Evolutionary conservation across 192 early-diverging fungal genomes (phyloP), one percentile per base, ranked within the genome.

Genomic region (Coemansia sp.): DNA sequence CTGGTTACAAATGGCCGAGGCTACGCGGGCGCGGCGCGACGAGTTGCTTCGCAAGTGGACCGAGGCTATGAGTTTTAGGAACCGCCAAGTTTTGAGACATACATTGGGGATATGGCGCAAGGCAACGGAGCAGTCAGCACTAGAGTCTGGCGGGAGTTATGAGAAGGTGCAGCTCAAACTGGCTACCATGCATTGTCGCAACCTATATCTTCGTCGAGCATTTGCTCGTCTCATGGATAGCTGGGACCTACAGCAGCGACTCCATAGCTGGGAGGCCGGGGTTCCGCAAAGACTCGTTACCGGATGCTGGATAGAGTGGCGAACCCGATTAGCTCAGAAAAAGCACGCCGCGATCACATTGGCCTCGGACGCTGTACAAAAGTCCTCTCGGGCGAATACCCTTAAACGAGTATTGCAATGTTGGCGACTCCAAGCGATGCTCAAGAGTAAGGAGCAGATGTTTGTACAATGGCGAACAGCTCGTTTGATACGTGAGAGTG

Each of bases 1-100:
- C 39, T 83, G 81, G 81, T 70, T 60, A 0, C 29, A 46, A 3
- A 83, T 83, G 70, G 74, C 81, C 16, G 34, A 53, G 22, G 68
- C 64, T 10, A 20, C 36, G 40, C 64, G 47, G 33, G 27, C 2
- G 1, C 71, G 74, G 29, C 80, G 80, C 40, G 69, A 82, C 9
- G 68, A 76, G 57, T 36, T 82, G 12, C 34, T 73, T 15, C 5
- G 22, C n/a, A 71, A 69, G 69, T 82, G 80, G 80, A 52, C 31
- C 5, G 46, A 62, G 5, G 81, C 76, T 31, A 60, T 71, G 47
- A 52, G 13, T 33, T 68, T 74, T 29, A 64, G 64, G 3, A 38
- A 58, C 15, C 29, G 29, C 2, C 10, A 24, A 34, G 39, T 73
- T 24, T 5, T 78, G 20, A 39, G 18, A 10, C 50, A 47, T 11